Evolutionary conservation across 768 basidiomycete species (phyloP).

Genomic region (Collybiopsis confluens): DNA sequence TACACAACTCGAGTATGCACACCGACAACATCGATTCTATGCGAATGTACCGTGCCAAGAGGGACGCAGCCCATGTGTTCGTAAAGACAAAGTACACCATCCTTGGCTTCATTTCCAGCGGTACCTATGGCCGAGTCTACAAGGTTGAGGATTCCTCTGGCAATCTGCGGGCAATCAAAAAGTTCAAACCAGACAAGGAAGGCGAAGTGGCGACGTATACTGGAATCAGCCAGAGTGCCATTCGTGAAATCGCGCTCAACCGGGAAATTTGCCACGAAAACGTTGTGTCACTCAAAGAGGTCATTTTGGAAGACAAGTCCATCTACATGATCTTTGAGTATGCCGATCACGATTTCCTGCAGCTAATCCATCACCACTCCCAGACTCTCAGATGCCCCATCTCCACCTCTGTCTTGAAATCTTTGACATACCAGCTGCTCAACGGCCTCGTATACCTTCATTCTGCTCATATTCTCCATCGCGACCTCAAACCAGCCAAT

Average conservation of each 20-base stretch:
- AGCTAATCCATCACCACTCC: constrained; percentile 98
- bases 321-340: constrained; percentile 99
- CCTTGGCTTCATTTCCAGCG: constrained; percentile 96
- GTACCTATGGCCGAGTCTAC: constrained; percentile 98
- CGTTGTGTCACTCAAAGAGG: constrained; percentile 86
- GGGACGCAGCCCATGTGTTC: constrained; percentile 61
- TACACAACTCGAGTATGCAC: background rate
- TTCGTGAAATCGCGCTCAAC: constrained; percentile 92
- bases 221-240: constrained; percentile 96
- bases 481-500: constrained; percentile 97
- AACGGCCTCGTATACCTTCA: constrained; percentile 96
- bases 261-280: constrained; percentile 90
- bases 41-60: constrained; percentile 77
- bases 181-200: constrained; percentile 99
- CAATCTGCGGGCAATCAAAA: constrained; percentile 92
- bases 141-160: constrained; percentile 80
- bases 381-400: constrained; percentile 81
- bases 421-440: constrained; percentile 88
- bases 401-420: constrained; percentile 78
- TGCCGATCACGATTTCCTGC: constrained; percentile 97
- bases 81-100: constrained; percentile 86
- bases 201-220: constrained; percentile 95
- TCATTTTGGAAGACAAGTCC: constrained; percentile 95
- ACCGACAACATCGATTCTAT: constrained; percentile 56
- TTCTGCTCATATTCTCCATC: constrained; percentile 90